Conservation (phyloP, 2,329 filamentous ascomycete genomes). For the Paracoccidioides lutzii region DNA sequence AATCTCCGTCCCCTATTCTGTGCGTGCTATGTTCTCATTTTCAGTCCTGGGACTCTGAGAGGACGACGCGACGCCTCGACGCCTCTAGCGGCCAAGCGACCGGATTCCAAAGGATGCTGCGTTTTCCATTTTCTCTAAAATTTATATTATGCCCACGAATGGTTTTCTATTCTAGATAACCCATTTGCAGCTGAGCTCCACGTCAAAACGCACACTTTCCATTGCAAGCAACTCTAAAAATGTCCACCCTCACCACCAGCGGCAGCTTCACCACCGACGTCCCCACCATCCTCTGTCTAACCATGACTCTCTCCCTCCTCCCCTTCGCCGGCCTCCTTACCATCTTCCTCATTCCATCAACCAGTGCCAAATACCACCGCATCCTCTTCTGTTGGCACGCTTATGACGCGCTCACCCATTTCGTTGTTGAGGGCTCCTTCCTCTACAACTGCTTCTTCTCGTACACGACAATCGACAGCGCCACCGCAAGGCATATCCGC, state of each 20-base stretch:
- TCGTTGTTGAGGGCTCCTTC: slow-evolving; percentile 80
- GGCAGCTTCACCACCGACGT: slow-evolving; percentile 9
- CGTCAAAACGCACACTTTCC: background rate
- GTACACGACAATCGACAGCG: slow-evolving; percentile 35
- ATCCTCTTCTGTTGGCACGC: slow-evolving; percentile 89
- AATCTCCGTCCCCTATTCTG: too few species aligned
- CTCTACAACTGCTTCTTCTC: slow-evolving; percentile 89
- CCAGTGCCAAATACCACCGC: slow-evolving; percentile 43
- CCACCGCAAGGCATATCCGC: slow-evolving; percentile 7
- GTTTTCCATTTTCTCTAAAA: too few species aligned
- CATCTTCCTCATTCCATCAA: slow-evolving; percentile 37
- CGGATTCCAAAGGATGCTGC: too few species aligned
- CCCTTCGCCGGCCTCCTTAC: slow-evolving; percentile 40
- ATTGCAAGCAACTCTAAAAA: background rate
- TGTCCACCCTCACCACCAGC: background rate
- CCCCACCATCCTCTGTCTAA: slow-evolving; percentile 41
- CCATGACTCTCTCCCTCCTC: slow-evolving; percentile 42
- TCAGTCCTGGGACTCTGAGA: too few species aligned
- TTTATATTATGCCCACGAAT: too few species aligned
- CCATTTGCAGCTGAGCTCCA: background rate
- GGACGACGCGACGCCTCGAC: too few species aligned
- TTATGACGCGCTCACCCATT: slow-evolving; percentile 84
- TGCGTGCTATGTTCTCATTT: too few species aligned
- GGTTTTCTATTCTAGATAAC: too few species aligned
- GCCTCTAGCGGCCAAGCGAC: too few species aligned